Evolutionary conservation across 495 filamentous ascomycete species (phyloP).

Genomic region (Trichoderma reesei): DNA sequence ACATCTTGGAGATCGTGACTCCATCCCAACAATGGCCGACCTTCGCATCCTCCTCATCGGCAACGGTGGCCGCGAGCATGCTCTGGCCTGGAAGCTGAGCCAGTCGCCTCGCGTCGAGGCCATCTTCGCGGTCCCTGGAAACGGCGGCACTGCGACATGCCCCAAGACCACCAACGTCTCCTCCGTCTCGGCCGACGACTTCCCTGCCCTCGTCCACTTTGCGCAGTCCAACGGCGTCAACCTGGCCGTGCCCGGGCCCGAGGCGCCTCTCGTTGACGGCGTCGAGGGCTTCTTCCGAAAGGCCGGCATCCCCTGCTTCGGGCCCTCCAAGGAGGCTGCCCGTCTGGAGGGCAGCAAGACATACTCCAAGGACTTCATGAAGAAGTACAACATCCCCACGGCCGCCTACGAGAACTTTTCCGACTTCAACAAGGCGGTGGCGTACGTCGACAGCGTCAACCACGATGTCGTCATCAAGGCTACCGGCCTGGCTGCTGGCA

Average conservation of each 20-base stretch:
- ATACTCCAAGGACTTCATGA: conserved; percentile 98
- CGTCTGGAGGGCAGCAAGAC: conserved; percentile 93
- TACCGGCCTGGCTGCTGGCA: conserved; percentile 75
- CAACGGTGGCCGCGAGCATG: conserved; percentile 89
- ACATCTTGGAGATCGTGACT: not conserved
- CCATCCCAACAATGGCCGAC: conserved; percentile 18
- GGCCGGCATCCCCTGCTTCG: conserved; percentile 75
- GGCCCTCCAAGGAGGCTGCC: conserved; percentile 76
- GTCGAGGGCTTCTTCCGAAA: conserved; percentile 73
- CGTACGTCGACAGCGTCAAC: conserved; percentile 63
- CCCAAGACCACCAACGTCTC: conserved; percentile 64
- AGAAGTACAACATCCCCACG: conserved; percentile 79
- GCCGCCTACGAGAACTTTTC: conserved; percentile 83
- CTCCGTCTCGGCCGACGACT: conserved; percentile 60
- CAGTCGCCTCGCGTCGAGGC: conserved; percentile 61
- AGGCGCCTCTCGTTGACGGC: conserved; percentile 88
- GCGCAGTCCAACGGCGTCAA: conserved; percentile 66
- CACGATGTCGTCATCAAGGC: conserved; percentile 88
- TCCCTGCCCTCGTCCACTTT: conserved; percentile 62
- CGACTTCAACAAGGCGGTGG: conserved; percentile 63
- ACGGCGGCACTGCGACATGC: conserved; percentile 74
- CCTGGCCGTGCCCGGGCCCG: conserved; percentile 82
- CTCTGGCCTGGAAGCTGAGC: conserved; percentile 86
- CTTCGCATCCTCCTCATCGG: conserved; percentile 73
- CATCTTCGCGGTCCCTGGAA: conserved; percentile 67